Base-by-base conservation (phyloP, 805 yeast genomes). In the Wickerhamomyces alni region DNA sequence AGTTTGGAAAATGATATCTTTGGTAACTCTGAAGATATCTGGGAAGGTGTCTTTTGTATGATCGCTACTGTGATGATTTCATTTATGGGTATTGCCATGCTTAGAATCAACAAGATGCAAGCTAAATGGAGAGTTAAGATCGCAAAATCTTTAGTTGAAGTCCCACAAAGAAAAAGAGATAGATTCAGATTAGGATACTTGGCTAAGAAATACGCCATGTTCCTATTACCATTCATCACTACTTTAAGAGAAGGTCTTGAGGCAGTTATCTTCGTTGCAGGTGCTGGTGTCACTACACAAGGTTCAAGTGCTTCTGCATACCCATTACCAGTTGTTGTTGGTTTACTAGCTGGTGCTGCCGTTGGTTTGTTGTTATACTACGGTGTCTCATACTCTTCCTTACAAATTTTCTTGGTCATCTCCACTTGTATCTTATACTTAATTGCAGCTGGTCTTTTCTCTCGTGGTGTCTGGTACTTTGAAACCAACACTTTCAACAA, bases 71-170 rank as follows among this genome's bases (percentile, higher is more conserved):
- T 86, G 35, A 77, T 91, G 77, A 91, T 91, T 58, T 77, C 96
- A 11, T 53, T 83, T 53, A 89, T 91, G 97, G 98, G 99, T 62
- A 75, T 91, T 56, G 95, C 97, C 42, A 86, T 91, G 96, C 75
- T 91, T 58, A 79, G 98, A 66, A 74, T 91, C 63, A 89, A 89
- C 71, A 88, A 89, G 71, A 87, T 89, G 95, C 88, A 87, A 67
- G 91, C 79, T 51, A 91, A 91, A 69, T 91, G 99, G 99, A 80
- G 96, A 70, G 73, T 88, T 50, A 91, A 91, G 69, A 85, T 91
- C 59, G 96, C 97, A 22, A 74, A 68, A 57, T 91, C 96, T 9
- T 67, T 89, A 44, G 66, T 87, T 38, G 80, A 78, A 48, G 56
- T 65, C 18, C 86, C 85, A 39, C 58, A 63, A 34, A 61, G 59